Evolutionary conservation across 371 early-diverging fungal genomes (phyloP).

Genomic region (Mortierella sp.): DNA sequence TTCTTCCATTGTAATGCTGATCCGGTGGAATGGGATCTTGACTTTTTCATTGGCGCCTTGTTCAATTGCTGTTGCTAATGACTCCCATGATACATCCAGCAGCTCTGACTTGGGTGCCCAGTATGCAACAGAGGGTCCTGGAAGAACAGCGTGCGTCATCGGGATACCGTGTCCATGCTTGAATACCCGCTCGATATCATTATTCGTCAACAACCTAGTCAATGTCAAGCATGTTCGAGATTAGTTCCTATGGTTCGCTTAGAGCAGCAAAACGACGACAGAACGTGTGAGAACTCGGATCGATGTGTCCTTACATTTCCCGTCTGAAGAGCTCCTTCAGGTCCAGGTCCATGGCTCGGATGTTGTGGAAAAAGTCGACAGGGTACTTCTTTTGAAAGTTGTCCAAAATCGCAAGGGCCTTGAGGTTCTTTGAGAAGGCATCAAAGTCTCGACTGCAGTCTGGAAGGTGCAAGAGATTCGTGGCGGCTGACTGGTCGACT

Average conservation of each 20-base stretch:
- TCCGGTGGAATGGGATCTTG: conserved; percentile 49
- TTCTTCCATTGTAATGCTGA: conserved; percentile 52
- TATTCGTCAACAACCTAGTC: conserved; percentile 38
- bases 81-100: conserved; percentile 60
- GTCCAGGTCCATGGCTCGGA: conserved; percentile 60
- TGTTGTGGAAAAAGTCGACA: conserved; percentile 67
- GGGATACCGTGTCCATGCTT: conserved; percentile 72
- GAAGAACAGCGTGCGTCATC: conserved; percentile 61
- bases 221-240: neutral
- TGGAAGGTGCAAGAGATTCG: conserved; percentile 28
- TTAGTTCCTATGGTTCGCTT: conserved; percentile 7
- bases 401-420: conserved; percentile 66
- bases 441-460: conserved; percentile 59
- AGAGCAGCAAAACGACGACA: neutral
- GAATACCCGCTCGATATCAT: conserved; percentile 59
- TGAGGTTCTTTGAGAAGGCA: conserved; percentile 64
- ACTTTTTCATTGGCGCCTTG: conserved; percentile 58
- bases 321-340: conserved; percentile 56
- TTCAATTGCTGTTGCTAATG: conserved; percentile 50
- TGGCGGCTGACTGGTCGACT: conserved; percentile 22
- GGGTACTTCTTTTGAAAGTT: conserved; percentile 65
- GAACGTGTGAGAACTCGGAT: neutral
- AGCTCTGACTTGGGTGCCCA: conserved; percentile 62
- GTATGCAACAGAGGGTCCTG: conserved; percentile 69
- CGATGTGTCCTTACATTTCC: conserved; percentile 59